phyloP scores from a whole-genome alignment of 2,329 filamentous ascomycete genomes.

The Hirsutella minnesotensis region DNA sequence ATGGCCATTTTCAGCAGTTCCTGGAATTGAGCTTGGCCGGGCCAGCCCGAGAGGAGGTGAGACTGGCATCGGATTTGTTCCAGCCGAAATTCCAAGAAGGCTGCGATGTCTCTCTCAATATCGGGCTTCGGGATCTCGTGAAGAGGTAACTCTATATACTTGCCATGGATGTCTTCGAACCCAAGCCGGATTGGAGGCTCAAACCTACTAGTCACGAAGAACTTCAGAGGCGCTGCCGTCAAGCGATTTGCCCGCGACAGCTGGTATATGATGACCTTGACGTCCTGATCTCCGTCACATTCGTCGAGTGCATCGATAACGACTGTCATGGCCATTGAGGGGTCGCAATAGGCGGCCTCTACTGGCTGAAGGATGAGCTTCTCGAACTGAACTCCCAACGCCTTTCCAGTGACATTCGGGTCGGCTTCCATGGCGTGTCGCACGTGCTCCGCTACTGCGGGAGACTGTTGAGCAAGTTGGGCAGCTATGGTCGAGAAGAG shows the following conservation, averaged over 20 bases:
- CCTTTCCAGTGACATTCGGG: neutral
- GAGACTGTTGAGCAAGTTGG: slow-evolving; percentile 17
- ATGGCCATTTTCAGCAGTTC: slow-evolving; percentile 2
- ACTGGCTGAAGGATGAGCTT: slow-evolving; percentile 5
- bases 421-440: slow-evolving; percentile 1
- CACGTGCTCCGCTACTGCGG: slow-evolving; percentile 8
- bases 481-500: slow-evolving; percentile 27
- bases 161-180: slow-evolving; percentile 11
- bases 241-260: neutral
- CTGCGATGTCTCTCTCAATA: slow-evolving; percentile 16
- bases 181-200: slow-evolving; percentile 19
- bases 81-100: neutral
- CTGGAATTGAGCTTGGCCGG: neutral
- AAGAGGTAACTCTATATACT: neutral
- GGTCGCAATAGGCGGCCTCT: rapidly evolving
- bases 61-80: neutral
- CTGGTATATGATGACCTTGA: slow-evolving; percentile 15
- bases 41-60: neutral
- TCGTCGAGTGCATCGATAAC: slow-evolving; percentile 22
- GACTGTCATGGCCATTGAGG: slow-evolving; percentile 7
- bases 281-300: slow-evolving; percentile 15
- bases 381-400: slow-evolving; percentile 5
- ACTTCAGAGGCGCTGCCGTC: slow-evolving; percentile 11
- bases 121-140: neutral
- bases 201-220: slow-evolving; percentile 27